Evolutionary conservation across 2,329 filamentous ascomycete species (phyloP), one percentile per base, ranked within the genome.

Genomic region (Curvularia hawaiiensis): DNA sequence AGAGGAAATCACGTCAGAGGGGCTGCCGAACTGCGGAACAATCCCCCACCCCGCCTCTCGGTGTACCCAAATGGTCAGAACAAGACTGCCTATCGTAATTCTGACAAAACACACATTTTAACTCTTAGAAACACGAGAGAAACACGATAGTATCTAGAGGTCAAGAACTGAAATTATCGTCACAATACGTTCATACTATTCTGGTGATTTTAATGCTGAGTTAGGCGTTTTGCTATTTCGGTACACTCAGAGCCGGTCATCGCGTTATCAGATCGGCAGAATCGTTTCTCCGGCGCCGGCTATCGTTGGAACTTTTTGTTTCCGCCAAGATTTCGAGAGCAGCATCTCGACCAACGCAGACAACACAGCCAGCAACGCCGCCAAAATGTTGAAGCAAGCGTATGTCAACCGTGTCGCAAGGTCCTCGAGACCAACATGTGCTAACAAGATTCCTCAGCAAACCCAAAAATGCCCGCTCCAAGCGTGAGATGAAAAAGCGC

Each of bases 401-500:
- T 75, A 64, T 28, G 71, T 62, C n/a, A 22, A 38, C 14, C 20
- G 43, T 22, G 26, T 14, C 4, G 9, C 16, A 3, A 16, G 2
- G 0, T 2, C 1, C n/a, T 3, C n/a, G 11, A 30, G 4, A 12
- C 2, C 1, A 18, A 3, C 1, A 9, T 9, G 8, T 6, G n/a
- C 54, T 51, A 56, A 63, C 61, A 45, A 62, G 60, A 43, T 3
- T 5, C 8, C 24, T 12, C 57, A 88, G 85, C 63, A 88, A 88
- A 80, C 85, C 89, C 58, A 88, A 88, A 70, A 91, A 88, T 79
- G 92, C 94, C 68, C 92, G 95, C 82, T 95, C 92, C 57, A 97
- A 97, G 84, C 90, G 95, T 69, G 93, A 91, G 64, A 88, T 98
- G 74, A 95, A 96, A 77, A 94, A 96, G 79, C 90, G 91, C 72